Evolutionary conservation across 441 rosid genomes (phyloP).

Genomic region (Gossypium davidsonii): DNA sequence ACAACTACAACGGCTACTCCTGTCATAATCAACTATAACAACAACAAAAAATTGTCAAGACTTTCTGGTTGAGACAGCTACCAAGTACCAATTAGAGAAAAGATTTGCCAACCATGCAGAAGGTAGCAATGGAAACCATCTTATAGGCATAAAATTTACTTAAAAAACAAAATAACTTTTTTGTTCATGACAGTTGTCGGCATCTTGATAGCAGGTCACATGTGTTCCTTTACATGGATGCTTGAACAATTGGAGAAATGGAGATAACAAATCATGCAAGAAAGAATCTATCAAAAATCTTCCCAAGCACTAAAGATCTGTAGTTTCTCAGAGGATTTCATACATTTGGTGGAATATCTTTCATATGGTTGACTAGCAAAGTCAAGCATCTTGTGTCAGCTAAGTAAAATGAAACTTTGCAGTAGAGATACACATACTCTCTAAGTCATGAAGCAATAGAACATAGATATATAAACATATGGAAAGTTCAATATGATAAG

Average conservation of each 20-base stretch:
- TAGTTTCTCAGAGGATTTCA: background rate
- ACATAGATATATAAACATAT: background rate
- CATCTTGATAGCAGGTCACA: too few species aligned
- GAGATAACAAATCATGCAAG: background rate
- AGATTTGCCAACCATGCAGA: background rate
- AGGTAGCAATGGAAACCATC: background rate
- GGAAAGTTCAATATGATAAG: background rate
- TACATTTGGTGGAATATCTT: background rate
- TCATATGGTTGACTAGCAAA: background rate
- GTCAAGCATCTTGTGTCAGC: background rate
- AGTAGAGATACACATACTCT: background rate
- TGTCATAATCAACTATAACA: constrained; percentile 77
- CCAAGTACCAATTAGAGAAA: background rate
- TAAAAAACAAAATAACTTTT: background rate
- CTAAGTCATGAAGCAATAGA: background rate
- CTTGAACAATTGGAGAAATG: background rate
- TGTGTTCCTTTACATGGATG: background rate
- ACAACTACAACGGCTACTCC: constrained; percentile 77
- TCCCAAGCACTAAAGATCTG: background rate
- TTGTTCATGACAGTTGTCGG: background rate
- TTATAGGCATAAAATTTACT: background rate
- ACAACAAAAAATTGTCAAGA: constrained; percentile 7
- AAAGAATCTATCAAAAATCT: background rate
- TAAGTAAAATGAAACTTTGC: background rate
- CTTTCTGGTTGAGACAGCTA: background rate